Percentiles rank a stretch among this genome's conserved stretches.
Conservation (phyloP, 352 stramenopile species). For the Globisporangium ultimum region DNA sequence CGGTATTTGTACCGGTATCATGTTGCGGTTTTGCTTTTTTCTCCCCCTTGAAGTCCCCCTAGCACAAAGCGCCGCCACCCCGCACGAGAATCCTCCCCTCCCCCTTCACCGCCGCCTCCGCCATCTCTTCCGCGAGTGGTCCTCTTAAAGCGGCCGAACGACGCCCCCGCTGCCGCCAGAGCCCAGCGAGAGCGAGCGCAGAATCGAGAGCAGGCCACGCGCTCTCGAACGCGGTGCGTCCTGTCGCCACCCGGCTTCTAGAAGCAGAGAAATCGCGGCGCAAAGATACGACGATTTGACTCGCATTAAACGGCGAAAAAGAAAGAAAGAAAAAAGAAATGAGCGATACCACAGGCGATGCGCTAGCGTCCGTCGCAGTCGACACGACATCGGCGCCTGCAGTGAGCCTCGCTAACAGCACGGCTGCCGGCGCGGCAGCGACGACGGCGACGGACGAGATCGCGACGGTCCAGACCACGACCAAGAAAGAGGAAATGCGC, state of each 20-base stretch:
- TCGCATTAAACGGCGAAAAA: not conserved
- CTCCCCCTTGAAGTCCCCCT: not conserved
- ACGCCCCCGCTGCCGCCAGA: too few relatives aligned
- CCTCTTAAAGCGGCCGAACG: too few relatives aligned
- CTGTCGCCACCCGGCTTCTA: not conserved
- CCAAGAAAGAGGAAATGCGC: slow-evolving; percentile 75
- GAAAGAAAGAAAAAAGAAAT: not conserved
- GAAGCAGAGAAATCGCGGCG: not conserved
- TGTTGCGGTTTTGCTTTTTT: not conserved
- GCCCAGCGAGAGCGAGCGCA: too few relatives aligned
- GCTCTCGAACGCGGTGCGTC: not conserved
- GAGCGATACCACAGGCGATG: not conserved
- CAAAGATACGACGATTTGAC: not conserved
- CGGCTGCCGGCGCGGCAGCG: not conserved
- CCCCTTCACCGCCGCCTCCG: too few relatives aligned
- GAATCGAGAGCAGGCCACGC: not conserved
- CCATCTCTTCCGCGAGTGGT: too few relatives aligned
- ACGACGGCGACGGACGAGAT: slow-evolving; percentile 20
- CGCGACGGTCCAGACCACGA: slow-evolving; percentile 37
- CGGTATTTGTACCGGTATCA: not conserved
- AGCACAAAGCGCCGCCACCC: not conserved
- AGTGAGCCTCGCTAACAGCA: not conserved
- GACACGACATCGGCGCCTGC: not conserved
- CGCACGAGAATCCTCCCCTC: too few relatives aligned
- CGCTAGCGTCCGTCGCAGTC: not conserved